Base-by-base conservation (phyloP, 106 monocot species). In the Allium cepa region DNA sequence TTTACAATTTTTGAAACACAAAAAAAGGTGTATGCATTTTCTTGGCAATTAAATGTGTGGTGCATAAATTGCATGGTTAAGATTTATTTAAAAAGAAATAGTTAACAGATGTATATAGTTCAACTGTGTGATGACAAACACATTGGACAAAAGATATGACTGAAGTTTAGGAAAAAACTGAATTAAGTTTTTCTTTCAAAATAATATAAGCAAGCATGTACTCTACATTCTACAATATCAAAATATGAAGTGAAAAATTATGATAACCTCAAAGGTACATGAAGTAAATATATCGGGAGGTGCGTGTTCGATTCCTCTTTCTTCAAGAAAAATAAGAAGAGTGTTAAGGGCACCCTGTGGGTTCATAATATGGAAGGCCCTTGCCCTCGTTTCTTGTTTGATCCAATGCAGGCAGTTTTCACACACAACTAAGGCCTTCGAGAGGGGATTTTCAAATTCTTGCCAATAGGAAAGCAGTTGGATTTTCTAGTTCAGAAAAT, bases 341-440 rank as follows among this genome's bases (percentile, higher is more conserved):
- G 81, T 92, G 15, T 99, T 82, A 53, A 90, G 77, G 63, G 77
- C 46, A 17, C 97, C 97, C 69, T 87, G 82, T 67, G 92, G 97
- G 50, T 99, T 84, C 84, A 92, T 70, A 28, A 86, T 79, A 76
- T 99, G 97, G 63, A 97, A 97, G 9, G 92, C 92, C 76, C 97
- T 89, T 46, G 81, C 73, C 71, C 97, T 75, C 62, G 73, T 72
- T 56, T 99, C 80, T 26, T 80, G 76, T 4, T 87, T 28, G 53
- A 89, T 59, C 67, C 86, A 99, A 80, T 87, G 87, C 62, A 99
- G 84, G 46, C 97, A 99, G 71, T 81, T 99, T 50, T 99, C 92
- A 73, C 92, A 99, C 1, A 99, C 97, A 84, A 99, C 67, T 46
- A 89, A 80, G 97, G 92, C 13, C 67, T 72, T 52, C 76, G 73